A percentile compares a stretch with the other conserved stretches of the same genome.
These are phyloP conservation scores for Poterioochromonas sp. DNA, from an alignment of 352 stramenopile species.

Conservation along the genomic window DNA sequence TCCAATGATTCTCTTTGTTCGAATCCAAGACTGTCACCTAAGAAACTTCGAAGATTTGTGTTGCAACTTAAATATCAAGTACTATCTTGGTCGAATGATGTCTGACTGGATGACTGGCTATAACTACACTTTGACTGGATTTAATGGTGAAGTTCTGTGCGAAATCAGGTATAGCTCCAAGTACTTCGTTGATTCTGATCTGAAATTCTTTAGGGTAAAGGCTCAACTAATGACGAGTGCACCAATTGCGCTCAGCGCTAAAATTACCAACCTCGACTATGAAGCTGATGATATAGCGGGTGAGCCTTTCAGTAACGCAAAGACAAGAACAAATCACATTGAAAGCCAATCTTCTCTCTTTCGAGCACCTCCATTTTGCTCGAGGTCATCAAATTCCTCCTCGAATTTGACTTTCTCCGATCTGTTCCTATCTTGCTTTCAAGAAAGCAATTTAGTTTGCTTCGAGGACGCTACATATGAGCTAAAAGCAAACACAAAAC, in stretches of 20 bases:
- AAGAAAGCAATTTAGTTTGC: neutral
- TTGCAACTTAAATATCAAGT: neutral
- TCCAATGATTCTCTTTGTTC: neutral
- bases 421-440: neutral
- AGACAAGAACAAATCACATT: neutral
- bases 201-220: neutral
- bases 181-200: too few relatives aligned
- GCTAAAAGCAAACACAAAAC: neutral
- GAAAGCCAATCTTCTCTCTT: neutral
- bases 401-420: neutral
- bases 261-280: neutral
- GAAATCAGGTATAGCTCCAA: too few relatives aligned
- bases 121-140: neutral
- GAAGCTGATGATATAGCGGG: neutral
- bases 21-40: neutral
- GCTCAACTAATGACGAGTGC: neutral
- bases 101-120: constrained; percentile 8
- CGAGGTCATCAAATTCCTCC: neutral
- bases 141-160: neutral
- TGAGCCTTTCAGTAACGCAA: neutral
- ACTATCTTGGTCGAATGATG: neutral
- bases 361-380: neutral
- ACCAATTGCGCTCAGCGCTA: neutral
- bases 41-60: neutral
- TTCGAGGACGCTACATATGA: neutral